A percentile compares a stretch with the other conserved stretches of the same genome.
Conservation (phyloP, 2,329 filamentous ascomycete genomes). For the Ophiostoma triangulosporum region DNA sequence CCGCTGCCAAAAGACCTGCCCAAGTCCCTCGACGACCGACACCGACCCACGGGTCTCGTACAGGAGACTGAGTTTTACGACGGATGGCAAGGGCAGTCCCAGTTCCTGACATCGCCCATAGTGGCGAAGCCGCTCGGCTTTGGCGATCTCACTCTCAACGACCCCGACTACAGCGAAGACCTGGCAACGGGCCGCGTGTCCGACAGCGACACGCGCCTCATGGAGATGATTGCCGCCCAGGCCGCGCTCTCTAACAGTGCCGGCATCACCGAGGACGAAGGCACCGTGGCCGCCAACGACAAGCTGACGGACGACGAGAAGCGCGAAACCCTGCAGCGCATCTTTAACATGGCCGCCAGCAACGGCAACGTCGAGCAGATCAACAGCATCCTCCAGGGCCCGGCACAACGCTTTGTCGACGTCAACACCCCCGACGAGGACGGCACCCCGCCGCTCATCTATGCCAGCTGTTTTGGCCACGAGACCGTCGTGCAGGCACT, state of each 20-base stretch:
- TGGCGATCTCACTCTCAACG: constrained; percentile 66
- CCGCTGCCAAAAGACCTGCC: constrained; percentile 73
- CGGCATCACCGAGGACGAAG: constrained; percentile 54
- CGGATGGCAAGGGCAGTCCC: constrained; percentile 97
- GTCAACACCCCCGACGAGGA: constrained; percentile 84
- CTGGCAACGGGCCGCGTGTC: constrained; percentile 36
- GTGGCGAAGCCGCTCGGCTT: constrained; percentile 75
- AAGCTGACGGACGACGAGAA: constrained; percentile 66
- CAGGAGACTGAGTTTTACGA: constrained; percentile 95
- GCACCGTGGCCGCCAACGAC: constrained; percentile 61
- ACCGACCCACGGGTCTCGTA: constrained; percentile 50
- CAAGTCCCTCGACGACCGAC: constrained; percentile 79
- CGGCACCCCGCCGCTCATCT: constrained; percentile 90
- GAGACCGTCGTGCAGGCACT: constrained; percentile 75
- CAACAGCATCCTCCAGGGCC: constrained; percentile 58
- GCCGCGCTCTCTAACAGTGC: constrained; percentile 59
- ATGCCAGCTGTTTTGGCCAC: constrained; percentile 96
- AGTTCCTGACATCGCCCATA: constrained; percentile 80
- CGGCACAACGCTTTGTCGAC: constrained; percentile 63
- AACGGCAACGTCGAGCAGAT: constrained; percentile 86
- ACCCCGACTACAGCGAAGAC: constrained; percentile 59
- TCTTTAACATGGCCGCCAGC: constrained; percentile 87
- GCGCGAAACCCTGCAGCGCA: constrained; percentile 67
- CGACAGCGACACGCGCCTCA: constrained; percentile 75
- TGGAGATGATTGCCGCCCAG: constrained; percentile 93